Percentiles rank a stretch among this genome's conserved stretches.
phyloP scores from a whole-genome alignment of 2,329 filamentous ascomycete genomes.

The Diaporthe sp. region DNA sequence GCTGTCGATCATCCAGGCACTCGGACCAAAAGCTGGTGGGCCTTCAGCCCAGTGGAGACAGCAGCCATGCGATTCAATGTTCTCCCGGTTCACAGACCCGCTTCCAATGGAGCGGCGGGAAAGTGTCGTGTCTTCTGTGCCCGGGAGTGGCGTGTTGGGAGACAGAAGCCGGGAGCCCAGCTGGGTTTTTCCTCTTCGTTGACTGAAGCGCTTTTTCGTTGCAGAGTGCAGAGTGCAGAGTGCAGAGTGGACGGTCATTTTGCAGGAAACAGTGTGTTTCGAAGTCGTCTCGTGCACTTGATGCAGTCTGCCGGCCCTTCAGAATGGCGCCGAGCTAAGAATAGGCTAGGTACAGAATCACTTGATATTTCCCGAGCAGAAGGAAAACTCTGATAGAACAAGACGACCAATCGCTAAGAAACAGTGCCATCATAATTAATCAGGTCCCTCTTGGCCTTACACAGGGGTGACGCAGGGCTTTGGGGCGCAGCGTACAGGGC shows the following conservation, averaged over 20 bases:
- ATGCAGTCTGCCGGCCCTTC: background rate
- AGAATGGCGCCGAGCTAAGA: constrained; percentile 2
- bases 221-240: no score
- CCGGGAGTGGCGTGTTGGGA: background rate
- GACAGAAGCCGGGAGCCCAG: background rate
- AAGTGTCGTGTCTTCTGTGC: constrained; percentile 3
- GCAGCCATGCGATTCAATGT: background rate
- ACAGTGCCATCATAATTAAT: constrained; percentile 20
- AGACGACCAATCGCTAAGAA: background rate
- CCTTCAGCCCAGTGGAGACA: constrained; percentile 11
- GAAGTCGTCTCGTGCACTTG: constrained; percentile 8
- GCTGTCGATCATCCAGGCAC: constrained; percentile 29
- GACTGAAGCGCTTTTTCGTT: background rate
- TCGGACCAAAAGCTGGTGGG: constrained; percentile 19
- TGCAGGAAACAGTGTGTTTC: constrained; percentile 16
- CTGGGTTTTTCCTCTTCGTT: background rate
- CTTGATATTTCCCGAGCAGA: background rate
- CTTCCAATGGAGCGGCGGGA: constrained; percentile 25
- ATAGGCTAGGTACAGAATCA: background rate
- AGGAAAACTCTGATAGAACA: constrained; percentile 2
- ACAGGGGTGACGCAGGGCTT: background rate
- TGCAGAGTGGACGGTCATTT: background rate
- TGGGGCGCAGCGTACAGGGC: constrained; percentile 24
- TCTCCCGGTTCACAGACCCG: constrained; percentile 11
- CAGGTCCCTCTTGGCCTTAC: background rate